phyloP scores from a whole-genome alignment of 768 basidiomycete genomes.

The Hericium erinaceus region DNA sequence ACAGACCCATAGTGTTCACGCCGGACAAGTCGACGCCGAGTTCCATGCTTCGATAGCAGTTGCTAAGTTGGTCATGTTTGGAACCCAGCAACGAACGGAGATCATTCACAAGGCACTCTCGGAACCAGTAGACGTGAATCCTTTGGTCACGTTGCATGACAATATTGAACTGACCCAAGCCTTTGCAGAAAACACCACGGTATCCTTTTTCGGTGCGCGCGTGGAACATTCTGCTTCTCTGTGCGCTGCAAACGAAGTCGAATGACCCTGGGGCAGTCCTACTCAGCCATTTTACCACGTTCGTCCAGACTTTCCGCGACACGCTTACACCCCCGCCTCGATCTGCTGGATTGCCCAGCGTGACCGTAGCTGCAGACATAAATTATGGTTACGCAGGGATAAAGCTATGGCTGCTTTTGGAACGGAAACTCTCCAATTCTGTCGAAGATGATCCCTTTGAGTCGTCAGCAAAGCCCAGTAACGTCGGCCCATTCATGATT shows the following conservation, averaged over 20 bases:
- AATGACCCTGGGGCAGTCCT: constrained; percentile 32
- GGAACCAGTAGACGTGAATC: constrained; percentile 19
- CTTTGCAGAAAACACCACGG: no score
- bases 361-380: constrained; percentile 39
- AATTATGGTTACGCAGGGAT: constrained; percentile 62
- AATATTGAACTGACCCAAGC: no score
- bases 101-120: constrained; percentile 29
- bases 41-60: constrained; percentile 40
- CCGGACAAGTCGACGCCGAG: constrained; percentile 39
- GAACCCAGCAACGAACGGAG: constrained; percentile 32
- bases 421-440: constrained; percentile 23
- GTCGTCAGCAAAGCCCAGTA: constrained; percentile 6
- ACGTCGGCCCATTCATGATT: constrained; percentile 28
- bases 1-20: constrained; percentile 17
- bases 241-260: constrained; percentile 34
- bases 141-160: not conserved
- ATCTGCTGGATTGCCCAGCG: constrained; percentile 24
- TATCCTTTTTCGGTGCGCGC: constrained; percentile 34
- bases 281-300: constrained; percentile 40
- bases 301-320: constrained; percentile 37
- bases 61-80: constrained; percentile 42
- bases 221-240: constrained; percentile 58
- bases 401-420: constrained; percentile 63
- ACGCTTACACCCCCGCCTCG: constrained; percentile 22
- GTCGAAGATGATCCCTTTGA: not conserved